Base-by-base conservation (phyloP, 306 rosid species). In the Acacia acuminata region DNA sequence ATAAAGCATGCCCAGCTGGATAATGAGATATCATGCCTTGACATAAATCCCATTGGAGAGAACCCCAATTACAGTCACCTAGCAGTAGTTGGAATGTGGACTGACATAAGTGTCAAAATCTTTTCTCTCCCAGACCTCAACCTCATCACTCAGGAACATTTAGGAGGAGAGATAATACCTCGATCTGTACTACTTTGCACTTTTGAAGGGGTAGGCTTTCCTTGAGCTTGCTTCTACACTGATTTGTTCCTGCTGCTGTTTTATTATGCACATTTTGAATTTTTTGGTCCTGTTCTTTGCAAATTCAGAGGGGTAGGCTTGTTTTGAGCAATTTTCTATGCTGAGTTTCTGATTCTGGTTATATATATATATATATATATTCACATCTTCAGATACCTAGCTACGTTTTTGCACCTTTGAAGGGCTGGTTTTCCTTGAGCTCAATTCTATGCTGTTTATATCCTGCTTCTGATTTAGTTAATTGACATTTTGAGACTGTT, bases 51-150 rank as follows among this genome's bases (percentile, higher is more conserved):
- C 32, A 96, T 96, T 40, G 97, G 97, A 55, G 99, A 91, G 75
- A 87, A 91, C 78, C 91, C 94, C 75, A 85, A 88, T 80, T 91
- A 80, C 56, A 96, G 99, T 85, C 85, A 90, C 69, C 94, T 96
- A 55, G 99, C 99, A 50, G 99, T 94, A 56, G 93, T 96, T 86
- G 99, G 99, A 72, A 94, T 96, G 99, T 96, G 97, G 99, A 96
- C 98, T 2, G 98, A 96, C 90, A 94, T 96, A 50, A 91, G 99
- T 81, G 97, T 96, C 75, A 87, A 90, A 64, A 83, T 96, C 78
- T 94, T 94, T 86, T 91, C 97, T 43, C 94, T 96, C 81, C 98
- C 99, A 42, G 98, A 94, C 55, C 94, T 96, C 78, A 90, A 87
- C 82, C 94, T 90, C 87, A 87, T 96, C 83, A 91, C 97, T 12